A percentile compares a stretch with the other conserved stretches of the same genome.
Evolutionary conservation across 2,329 filamentous ascomycete genomes (phyloP).

Genomic region (Aspergillus aculeatus): DNA sequence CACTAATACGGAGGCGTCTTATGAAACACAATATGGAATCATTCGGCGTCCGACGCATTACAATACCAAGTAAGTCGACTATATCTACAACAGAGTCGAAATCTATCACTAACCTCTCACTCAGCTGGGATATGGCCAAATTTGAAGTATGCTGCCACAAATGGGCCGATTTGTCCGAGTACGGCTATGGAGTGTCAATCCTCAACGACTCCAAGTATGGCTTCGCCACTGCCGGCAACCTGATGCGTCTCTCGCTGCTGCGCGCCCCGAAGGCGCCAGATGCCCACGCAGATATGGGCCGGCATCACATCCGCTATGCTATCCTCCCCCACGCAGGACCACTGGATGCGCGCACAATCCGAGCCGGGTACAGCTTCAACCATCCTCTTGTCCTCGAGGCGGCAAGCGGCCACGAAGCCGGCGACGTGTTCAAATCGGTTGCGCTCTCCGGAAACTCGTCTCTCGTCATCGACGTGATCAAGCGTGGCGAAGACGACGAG

Average conservation of each 20-base stretch:
- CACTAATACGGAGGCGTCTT: conserved; percentile 85
- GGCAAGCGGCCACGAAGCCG: conserved; percentile 25
- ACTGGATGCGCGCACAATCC: conserved; percentile 71
- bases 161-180: conserved; percentile 85
- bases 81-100: neutral
- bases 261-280: conserved; percentile 90
- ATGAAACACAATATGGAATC: conserved; percentile 92
- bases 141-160: conserved; percentile 97
- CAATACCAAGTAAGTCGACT: conserved; percentile 70
- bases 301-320: conserved; percentile 82
- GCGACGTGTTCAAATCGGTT: conserved; percentile 54
- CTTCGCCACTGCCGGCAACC: conserved; percentile 82
- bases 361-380: conserved; percentile 87
- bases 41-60: conserved; percentile 91
- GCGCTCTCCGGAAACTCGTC: conserved; percentile 65
- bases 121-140: conserved; percentile 90
- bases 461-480: conserved; percentile 82
- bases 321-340: conserved; percentile 79
- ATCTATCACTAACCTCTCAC: conserved; percentile 22
- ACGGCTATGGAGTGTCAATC: conserved; percentile 85
- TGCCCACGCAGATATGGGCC: conserved; percentile 90
- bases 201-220: conserved; percentile 96
- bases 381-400: conserved; percentile 66
- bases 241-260: conserved; percentile 85
- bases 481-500: conserved; percentile 86